Percentiles rank a stretch among this genome's conserved stretches.
Evolutionary conservation across 495 filamentous ascomycete genomes (phyloP).

Genomic region (Penicillium robsamsonii): DNA sequence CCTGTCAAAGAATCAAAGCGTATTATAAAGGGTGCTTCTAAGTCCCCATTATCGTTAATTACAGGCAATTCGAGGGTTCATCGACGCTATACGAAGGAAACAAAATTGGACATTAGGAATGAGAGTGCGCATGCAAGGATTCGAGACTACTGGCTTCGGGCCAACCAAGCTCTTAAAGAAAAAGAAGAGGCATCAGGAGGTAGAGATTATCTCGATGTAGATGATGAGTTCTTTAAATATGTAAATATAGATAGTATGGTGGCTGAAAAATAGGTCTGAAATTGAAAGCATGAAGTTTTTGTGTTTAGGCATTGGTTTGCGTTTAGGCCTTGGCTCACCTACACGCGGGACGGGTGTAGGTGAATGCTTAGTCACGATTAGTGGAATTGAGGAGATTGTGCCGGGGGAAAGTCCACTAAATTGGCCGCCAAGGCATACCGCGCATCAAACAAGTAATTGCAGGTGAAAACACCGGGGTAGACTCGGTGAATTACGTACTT

Average conservation of each 20-base stretch:
- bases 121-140: not conserved
- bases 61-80: not conserved
- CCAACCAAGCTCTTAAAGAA: not conserved
- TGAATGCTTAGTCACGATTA: no score
- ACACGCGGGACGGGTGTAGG: no score
- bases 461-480: not conserved
- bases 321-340: no score
- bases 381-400: not conserved
- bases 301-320: no score
- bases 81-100: not conserved
- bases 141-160: not conserved
- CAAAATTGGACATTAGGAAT: not conserved
- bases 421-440: not conserved
- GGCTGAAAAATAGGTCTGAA: no score
- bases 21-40: not conserved
- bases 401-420: not conserved
- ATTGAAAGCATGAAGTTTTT: no score
- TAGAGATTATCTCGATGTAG: slow-evolving; percentile 1
- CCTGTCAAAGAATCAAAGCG: no score
- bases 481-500: not conserved
- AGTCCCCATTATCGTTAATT: not conserved
- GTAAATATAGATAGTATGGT: not conserved
- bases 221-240: not conserved
- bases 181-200: not conserved
- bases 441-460: not conserved